These are phyloP conservation scores for Botrytis fragariae DNA, from an alignment of 2,329 filamentous ascomycete genomes.

Conservation along the genomic window DNA sequence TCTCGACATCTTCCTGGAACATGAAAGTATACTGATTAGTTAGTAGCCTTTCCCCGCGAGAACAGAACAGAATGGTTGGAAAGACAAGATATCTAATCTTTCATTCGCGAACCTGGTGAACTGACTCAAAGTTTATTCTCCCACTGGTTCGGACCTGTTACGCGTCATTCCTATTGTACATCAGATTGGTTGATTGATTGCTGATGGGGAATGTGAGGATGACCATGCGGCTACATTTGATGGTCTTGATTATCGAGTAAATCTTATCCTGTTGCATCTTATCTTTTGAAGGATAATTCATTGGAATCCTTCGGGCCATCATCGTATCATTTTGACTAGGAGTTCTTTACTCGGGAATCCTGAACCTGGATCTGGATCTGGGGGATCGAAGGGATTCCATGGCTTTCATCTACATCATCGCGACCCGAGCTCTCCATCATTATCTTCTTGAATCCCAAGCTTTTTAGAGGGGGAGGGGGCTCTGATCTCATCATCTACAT, in stretches of 20 bases:
- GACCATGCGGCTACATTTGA: not conserved
- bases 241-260: not conserved
- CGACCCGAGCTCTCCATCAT: not conserved
- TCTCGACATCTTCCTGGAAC: not conserved
- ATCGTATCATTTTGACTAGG: not conserved
- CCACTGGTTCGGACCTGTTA: not conserved
- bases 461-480: not conserved
- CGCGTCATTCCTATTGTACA: not conserved
- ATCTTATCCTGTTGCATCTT: not conserved
- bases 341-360: not conserved
- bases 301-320: not conserved
- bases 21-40: not conserved
- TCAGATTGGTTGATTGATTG: not conserved
- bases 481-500: slow-evolving; percentile 3
- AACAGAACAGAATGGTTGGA: not conserved
- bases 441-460: not conserved
- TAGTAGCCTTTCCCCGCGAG: not conserved
- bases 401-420: not conserved
- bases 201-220: not conserved
- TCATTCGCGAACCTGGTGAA: not conserved
- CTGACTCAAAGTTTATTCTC: not conserved
- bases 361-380: not conserved
- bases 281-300: not conserved
- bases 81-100: not conserved
- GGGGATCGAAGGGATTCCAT: not conserved